Evolutionary conservation across 352 stramenopile genomes (phyloP).

Genomic region (Thraustochytrium sp.): DNA sequence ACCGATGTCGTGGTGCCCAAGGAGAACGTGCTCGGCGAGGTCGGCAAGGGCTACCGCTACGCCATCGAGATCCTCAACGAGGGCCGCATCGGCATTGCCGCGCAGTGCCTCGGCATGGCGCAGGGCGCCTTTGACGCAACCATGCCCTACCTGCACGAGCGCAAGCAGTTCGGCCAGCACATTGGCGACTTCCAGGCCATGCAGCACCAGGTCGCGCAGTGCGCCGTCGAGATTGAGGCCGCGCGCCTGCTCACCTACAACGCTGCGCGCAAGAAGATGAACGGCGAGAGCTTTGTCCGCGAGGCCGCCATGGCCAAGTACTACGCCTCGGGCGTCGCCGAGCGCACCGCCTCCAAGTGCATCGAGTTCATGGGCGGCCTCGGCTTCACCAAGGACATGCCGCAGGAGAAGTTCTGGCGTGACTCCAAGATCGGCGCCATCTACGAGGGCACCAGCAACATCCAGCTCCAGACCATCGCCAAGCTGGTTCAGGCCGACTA

Average conservation of each 20-base stretch:
- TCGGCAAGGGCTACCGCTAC: conserved; percentile 91
- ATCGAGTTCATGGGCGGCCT: conserved; percentile 92
- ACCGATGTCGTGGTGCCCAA: conserved; percentile 87
- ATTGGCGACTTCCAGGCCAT: conserved; percentile 84
- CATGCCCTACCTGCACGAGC: conserved; percentile 90
- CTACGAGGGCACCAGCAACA: conserved; percentile 95
- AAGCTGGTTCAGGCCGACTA: conserved; percentile 80
- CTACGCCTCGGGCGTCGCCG: conserved; percentile 84
- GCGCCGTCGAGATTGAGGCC: conserved; percentile 87
- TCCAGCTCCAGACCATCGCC: conserved; percentile 88
- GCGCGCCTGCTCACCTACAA: conserved; percentile 87
- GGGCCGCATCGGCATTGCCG: conserved; percentile 92
- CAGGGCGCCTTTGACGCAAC: conserved; percentile 90
- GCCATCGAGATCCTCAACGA: conserved; percentile 96
- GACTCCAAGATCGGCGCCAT: conserved; percentile 95
- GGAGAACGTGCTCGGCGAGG: conserved; percentile 84
- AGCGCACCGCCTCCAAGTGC: conserved; percentile 87
- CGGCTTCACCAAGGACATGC: conserved; percentile 86
- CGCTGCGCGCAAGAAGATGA: conserved; percentile 85
- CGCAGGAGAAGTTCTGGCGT: conserved; percentile 92
- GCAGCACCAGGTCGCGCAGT: conserved; percentile 91
- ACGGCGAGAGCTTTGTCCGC: conserved; percentile 87
- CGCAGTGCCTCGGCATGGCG: conserved; percentile 91
- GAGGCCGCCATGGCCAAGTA: conserved; percentile 94
- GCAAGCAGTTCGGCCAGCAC: conserved; percentile 85